Percentiles rank a stretch among this genome's conserved stretches.
phyloP scores from a whole-genome alignment of 108 stramenopile genomes.

The Cylindrotheca fusiformis region DNA sequence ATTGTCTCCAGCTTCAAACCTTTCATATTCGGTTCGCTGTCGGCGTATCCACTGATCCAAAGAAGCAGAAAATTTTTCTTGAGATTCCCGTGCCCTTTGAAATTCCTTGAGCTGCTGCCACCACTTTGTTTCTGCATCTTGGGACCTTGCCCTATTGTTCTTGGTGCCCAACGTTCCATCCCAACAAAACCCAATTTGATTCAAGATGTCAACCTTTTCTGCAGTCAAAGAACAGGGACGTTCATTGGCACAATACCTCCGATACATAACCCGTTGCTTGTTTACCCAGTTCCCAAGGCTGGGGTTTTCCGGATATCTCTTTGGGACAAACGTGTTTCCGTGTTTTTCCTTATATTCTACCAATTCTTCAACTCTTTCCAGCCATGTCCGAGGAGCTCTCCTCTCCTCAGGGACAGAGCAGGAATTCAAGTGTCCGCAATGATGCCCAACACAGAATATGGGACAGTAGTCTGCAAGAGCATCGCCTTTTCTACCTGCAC shows the following conservation, averaged over 20 bases:
- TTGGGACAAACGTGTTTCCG: slow-evolving; percentile 55
- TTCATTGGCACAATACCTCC: slow-evolving; percentile 29
- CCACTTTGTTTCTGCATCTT: not conserved
- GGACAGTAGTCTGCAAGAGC: too few relatives aligned
- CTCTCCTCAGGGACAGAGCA: too few relatives aligned
- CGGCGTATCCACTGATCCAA: not conserved
- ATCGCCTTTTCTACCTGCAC: too few relatives aligned
- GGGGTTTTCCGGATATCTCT: slow-evolving; percentile 52
- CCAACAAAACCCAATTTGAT: slow-evolving; percentile 47
- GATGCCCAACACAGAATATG: too few relatives aligned
- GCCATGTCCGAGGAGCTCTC: too few relatives aligned
- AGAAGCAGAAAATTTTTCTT: not conserved
- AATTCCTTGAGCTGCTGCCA: not conserved
- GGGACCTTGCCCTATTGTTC: not conserved
- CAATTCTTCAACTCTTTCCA: slow-evolving; percentile 31
- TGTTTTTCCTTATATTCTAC: slow-evolving; percentile 29
- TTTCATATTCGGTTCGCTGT: not conserved
- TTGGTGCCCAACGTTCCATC: slow-evolving; percentile 14
- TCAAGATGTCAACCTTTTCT: slow-evolving; percentile 41
- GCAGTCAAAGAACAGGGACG: slow-evolving; percentile 29
- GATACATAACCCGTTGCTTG: slow-evolving; percentile 56
- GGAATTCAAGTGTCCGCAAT: too few relatives aligned
- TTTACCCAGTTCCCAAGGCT: slow-evolving; percentile 63
- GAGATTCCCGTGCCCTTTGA: not conserved
- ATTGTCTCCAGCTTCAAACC: not conserved